Evolutionary conservation across 306 rosid species (phyloP).

Genomic region (Sesbania bispinosa): DNA sequence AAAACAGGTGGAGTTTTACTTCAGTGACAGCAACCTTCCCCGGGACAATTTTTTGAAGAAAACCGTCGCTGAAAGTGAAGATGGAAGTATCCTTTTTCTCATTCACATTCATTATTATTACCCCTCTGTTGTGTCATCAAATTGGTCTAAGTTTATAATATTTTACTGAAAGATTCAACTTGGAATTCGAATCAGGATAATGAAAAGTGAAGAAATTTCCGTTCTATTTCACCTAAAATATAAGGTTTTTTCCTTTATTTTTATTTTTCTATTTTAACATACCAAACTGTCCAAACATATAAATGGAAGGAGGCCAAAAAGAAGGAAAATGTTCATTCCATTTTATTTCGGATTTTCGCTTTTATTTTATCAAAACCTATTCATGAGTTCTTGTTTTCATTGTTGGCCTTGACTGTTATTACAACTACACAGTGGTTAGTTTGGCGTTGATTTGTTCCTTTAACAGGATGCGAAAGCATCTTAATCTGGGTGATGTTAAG

Average conservation of each 20-base stretch:
- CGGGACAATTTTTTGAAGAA: conserved; percentile 17
- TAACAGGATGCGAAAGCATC: conserved; percentile 74
- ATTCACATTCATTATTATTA: background rate
- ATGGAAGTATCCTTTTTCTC: conserved; percentile 29
- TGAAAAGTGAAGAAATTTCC: too few species aligned
- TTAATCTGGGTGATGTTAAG: conserved; percentile 58
- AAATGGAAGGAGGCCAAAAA: background rate
- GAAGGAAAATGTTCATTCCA: background rate
- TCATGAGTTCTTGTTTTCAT: background rate
- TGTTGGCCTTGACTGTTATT: conserved; percentile 51
- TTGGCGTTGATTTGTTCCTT: conserved; percentile 84
- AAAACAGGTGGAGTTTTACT: conserved; percentile 31
- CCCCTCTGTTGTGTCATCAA: background rate
- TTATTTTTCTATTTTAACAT: background rate
- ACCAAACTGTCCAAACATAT: too few species aligned
- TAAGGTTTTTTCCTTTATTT: background rate
- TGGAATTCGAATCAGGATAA: too few species aligned
- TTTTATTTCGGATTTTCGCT: background rate
- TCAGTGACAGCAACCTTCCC: conserved; percentile 33
- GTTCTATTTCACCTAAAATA: background rate
- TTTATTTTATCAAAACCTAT: too few species aligned
- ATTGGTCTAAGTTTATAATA: background rate
- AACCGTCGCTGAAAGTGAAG: conserved; percentile 21
- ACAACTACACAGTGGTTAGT: conserved; percentile 54
- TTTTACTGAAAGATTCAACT: background rate